phyloP scores from a whole-genome alignment of 148 eudicot genomes.

The Beta vulgaris region DNA sequence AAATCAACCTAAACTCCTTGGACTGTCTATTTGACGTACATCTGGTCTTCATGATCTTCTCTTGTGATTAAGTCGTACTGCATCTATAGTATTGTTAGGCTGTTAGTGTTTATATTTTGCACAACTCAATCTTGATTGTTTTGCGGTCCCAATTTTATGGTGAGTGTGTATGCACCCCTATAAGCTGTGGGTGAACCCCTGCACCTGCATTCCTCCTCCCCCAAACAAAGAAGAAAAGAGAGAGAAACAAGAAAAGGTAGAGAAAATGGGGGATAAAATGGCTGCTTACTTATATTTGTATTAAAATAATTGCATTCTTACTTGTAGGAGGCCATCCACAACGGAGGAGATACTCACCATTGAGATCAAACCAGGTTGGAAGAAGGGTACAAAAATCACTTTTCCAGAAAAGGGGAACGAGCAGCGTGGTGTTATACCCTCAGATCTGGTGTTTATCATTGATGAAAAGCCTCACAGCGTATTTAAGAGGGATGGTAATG shows the following conservation, averaged over 20 bases:
- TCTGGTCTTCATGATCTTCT: not conserved
- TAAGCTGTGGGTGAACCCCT: not conserved
- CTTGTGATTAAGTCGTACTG: not conserved
- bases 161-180: not conserved
- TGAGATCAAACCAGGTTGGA: conserved; percentile 81
- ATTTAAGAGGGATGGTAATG: conserved; percentile 65
- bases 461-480: conserved; percentile 74
- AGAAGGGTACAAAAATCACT: conserved; percentile 74
- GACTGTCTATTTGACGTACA: not conserved
- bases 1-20: not conserved
- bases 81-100: not conserved
- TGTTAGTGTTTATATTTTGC: not conserved
- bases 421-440: conserved; percentile 63
- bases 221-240: not conserved
- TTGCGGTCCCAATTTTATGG: not conserved
- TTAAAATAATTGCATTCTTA: not conserved
- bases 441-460: conserved; percentile 69
- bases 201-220: too few species aligned
- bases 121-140: not conserved
- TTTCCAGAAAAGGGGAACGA: conserved; percentile 75
- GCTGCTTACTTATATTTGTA: not conserved
- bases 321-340: conserved; percentile 53
- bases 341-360: conserved; percentile 71
- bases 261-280: not conserved
- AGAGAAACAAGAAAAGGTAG: not conserved